Evolutionary conservation across 176 grass and related monocot species (phyloP).

Genomic region (Avena atlantica): DNA sequence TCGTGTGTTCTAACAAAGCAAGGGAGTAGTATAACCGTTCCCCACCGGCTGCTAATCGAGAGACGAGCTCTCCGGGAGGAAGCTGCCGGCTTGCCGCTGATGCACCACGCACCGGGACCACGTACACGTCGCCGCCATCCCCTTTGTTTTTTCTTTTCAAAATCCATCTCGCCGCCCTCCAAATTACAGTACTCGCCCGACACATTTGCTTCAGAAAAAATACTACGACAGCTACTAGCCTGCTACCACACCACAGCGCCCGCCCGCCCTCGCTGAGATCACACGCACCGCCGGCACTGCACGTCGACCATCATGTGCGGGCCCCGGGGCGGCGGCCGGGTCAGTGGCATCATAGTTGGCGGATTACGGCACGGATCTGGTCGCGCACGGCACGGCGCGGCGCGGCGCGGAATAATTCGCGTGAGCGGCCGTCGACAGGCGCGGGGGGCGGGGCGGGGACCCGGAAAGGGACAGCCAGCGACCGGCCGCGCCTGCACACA

Average conservation of each 20-base stretch:
- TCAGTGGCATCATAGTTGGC: constrained; percentile 13
- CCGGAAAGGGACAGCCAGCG: background rate
- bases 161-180: no score
- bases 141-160: background rate
- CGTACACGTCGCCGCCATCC: background rate
- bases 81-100: background rate
- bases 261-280: background rate
- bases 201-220: background rate
- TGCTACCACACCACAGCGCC: background rate
- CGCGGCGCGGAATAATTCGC: constrained; percentile 45
- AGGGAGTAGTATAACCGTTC: background rate
- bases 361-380: constrained; percentile 44
- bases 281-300: background rate
- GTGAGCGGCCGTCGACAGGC: background rate
- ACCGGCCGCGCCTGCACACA: background rate
- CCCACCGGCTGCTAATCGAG: background rate
- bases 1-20: background rate
- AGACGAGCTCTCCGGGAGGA: background rate
- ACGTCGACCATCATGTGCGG: background rate
- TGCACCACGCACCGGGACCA: background rate
- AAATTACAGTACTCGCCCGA: background rate
- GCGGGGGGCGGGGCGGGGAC: background rate
- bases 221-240: no score
- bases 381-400: constrained; percentile 26
- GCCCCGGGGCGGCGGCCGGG: background rate